Evolutionary conservation across 2,329 filamentous ascomycete genomes (phyloP).

Genomic region (Penicillium hordei): DNA sequence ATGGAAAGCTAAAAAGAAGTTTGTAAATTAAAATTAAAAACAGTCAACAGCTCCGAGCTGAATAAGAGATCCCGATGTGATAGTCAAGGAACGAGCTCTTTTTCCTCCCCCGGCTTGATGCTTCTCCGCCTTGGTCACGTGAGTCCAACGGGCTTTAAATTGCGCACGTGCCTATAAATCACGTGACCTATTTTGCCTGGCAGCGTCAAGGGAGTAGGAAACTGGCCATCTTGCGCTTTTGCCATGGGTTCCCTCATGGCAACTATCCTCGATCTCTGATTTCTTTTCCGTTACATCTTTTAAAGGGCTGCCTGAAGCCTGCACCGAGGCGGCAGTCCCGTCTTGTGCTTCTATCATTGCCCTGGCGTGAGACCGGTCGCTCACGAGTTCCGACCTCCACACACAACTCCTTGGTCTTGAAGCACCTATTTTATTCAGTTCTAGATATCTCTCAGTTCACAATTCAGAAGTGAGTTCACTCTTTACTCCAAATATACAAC

Average conservation of each 20-base stretch:
- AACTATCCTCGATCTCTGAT: constrained; percentile 26
- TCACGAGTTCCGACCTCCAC: constrained; percentile 29
- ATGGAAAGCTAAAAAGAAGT: constrained; percentile 16
- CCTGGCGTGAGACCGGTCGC: constrained; percentile 31
- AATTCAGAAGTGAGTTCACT: constrained; percentile 14
- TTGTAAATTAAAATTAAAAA: background rate
- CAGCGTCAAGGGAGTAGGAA: constrained; percentile 25
- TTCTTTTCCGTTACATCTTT: constrained; percentile 22
- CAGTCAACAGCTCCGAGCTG: constrained; percentile 3
- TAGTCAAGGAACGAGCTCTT: constrained; percentile 13
- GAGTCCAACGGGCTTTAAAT: constrained; percentile 13
- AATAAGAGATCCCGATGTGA: background rate
- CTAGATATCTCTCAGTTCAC: constrained; percentile 10
- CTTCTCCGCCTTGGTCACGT: constrained; percentile 26
- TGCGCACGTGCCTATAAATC: constrained; percentile 18
- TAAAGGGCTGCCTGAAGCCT: constrained; percentile 30
- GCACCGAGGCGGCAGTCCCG: constrained; percentile 32
- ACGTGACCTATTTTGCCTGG: constrained; percentile 20
- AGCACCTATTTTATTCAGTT: constrained; percentile 21
- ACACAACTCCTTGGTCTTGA: constrained; percentile 33
- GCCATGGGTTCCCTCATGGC: constrained; percentile 27
- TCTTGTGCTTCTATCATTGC: constrained; percentile 30
- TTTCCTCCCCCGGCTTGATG: constrained; percentile 18
- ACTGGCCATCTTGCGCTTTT: constrained; percentile 23
- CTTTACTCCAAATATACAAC: background rate